Conservation (phyloP, 2,329 filamentous ascomycete species). For the Cryphonectria nitschkei region DNA sequence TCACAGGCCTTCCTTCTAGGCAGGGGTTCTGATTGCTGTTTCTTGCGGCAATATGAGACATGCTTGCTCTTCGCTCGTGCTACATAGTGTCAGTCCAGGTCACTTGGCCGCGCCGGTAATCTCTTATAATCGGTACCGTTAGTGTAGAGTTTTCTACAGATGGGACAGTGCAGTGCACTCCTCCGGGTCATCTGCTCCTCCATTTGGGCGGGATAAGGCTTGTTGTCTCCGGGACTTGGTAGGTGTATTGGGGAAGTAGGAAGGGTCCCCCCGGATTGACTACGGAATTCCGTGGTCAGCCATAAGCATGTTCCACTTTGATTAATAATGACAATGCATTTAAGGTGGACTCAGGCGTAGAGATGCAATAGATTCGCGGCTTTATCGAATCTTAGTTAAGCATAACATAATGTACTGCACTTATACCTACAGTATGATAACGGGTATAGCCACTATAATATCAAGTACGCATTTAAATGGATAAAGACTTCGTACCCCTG, state of each 20-base stretch:
- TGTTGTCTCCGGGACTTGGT: conserved; percentile 13
- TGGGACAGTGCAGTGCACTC: conserved; percentile 13
- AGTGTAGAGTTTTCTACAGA: conserved; percentile 16
- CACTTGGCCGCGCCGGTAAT: conserved; percentile 4
- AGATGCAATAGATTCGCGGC: no score
- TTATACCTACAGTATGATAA: not conserved
- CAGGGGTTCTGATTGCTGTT: conserved; percentile 11
- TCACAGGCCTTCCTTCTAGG: conserved; percentile 24
- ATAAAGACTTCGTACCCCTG: not conserved
- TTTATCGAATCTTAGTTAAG: no score
- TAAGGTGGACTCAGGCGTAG: no score
- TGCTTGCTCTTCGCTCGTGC: conserved; percentile 22
- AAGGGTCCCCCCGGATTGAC: conserved; percentile 13
- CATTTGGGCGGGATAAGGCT: conserved; percentile 8
- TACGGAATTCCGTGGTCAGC: conserved; percentile 21
- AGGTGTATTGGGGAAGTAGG: conserved; percentile 7
- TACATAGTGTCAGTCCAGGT: conserved; percentile 14
- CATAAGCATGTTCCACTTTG: conserved; percentile 6
- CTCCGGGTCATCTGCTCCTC: conserved; percentile 12
- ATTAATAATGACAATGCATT: conserved; percentile 17
- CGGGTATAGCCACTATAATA: not conserved
- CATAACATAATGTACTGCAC: no score
- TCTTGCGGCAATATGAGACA: conserved; percentile 25
- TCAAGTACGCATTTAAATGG: not conserved
- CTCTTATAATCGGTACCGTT: conserved; percentile 12